phyloP scores from a whole-genome alignment of 306 rosid species.

The Neltuma alba region DNA sequence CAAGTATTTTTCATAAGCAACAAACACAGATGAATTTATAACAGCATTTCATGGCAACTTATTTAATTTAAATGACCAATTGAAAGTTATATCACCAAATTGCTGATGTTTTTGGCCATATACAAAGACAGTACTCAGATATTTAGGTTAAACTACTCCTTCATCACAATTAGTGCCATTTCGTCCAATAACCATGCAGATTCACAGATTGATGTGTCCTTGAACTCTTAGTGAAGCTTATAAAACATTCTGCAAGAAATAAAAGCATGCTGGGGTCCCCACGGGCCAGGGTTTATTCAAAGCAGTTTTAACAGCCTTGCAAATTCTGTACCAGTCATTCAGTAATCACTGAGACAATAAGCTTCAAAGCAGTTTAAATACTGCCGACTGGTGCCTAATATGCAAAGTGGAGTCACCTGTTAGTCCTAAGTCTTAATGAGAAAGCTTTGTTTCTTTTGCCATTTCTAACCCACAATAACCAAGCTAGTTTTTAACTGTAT shows the following conservation, averaged over 20 bases:
- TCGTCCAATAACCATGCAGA: slow-evolving; percentile 19
- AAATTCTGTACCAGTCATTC: neutral
- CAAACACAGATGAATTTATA: neutral
- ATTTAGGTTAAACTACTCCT: slow-evolving; percentile 14
- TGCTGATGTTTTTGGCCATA: slow-evolving; percentile 6
- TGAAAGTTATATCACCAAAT: slow-evolving; percentile 15
- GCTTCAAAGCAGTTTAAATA: no score
- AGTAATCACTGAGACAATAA: no score
- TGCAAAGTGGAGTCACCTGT: no score
- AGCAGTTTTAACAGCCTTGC: neutral
- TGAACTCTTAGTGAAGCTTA: neutral
- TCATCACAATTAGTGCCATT: slow-evolving; percentile 21
- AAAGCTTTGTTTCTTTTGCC: neutral
- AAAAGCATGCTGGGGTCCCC: neutral
- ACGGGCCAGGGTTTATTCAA: neutral
- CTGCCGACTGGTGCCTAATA: no score
- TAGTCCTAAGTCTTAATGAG: neutral
- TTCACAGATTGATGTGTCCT: slow-evolving; percentile 12
- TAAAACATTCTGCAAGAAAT: neutral
- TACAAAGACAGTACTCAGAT: neutral
- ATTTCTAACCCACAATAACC: neutral
- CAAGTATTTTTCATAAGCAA: neutral
- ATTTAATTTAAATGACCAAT: neutral
- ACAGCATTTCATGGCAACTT: slow-evolving; percentile 22
- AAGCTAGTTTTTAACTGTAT: neutral